Base-by-base conservation (phyloP, 2,329 filamentous ascomycete genomes). In the Ophiostoma perfectum region DNA sequence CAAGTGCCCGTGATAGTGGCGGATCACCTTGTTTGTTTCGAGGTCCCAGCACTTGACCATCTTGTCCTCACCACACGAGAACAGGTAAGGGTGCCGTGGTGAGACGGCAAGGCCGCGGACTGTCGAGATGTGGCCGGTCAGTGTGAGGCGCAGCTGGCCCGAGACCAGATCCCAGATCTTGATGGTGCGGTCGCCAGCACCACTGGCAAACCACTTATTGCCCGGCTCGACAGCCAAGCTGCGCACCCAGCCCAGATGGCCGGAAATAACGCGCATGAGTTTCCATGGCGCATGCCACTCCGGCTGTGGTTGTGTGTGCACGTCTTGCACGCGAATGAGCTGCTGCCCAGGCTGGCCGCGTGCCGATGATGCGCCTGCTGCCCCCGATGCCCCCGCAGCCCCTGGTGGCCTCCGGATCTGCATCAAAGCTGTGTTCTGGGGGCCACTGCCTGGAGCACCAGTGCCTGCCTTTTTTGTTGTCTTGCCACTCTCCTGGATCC, bases 41-140 rank as follows among this genome's bases (percentile, higher is more conserved):
- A 99, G 81, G 81, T 99, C 95, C 95, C 95, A 99, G 80, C 95
- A 99, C 80, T 99, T 99, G 71, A 99, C 95, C 93, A 97, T 97
- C 82, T 99, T 99, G 78, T 99, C 95, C 79, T 99, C 95, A 69
- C 92, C 96, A 75, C 95, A 99, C 11, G 93, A 97, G 79, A 99
- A 99, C 9, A 99, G 85, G 76, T 99, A 99, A 0, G 95, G 96
- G 79, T 99, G 95, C 64, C 95, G 84, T 16, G 93, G 91, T 27
- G 92, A 97, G 7, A 99, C 92, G 0, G 94, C 95, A 64, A 99
- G 84, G 2, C 95, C 95, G 67, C 93, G 88, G 0, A 97, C 93
- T 4, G 92, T 96, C 65, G 92, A 96, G 75, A 97, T 97, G 78
- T 97, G 94, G 47, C 94, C 94, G 1, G 94, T 98, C 70, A 98